These are phyloP conservation scores for Psilocybe cubensis DNA, from an alignment of 768 basidiomycete genomes.

Conservation along the genomic window DNA sequence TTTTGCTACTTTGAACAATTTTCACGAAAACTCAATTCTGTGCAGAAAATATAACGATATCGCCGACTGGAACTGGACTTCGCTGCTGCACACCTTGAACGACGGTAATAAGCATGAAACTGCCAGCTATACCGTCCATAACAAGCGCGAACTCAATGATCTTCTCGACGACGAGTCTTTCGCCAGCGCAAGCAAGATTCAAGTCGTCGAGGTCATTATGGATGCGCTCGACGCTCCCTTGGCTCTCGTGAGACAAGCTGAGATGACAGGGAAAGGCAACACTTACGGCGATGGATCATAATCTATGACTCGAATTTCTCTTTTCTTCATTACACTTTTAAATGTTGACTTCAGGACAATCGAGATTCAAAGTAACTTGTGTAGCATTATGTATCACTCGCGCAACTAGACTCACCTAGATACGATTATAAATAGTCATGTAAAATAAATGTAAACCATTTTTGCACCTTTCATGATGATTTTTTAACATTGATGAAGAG, in stretches of 20 bases:
- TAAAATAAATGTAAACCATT: too few relatives aligned
- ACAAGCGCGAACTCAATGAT: constrained; percentile 64
- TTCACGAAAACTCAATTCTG: too few relatives aligned
- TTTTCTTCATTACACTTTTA: too few relatives aligned
- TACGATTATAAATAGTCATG: too few relatives aligned
- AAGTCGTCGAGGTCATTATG: constrained; percentile 85
- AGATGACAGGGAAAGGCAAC: constrained; percentile 55
- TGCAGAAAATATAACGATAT: constrained; percentile 86
- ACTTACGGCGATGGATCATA: constrained; percentile 32
- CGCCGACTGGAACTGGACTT: constrained; percentile 75
- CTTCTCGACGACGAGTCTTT: constrained; percentile 72
- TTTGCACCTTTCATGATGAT: too few relatives aligned
- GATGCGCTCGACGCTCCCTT: constrained; percentile 71
- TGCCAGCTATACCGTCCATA: constrained; percentile 59
- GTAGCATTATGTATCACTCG: neutral
- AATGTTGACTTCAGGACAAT: too few relatives aligned
- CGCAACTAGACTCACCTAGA: too few relatives aligned
- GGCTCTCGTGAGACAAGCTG: constrained; percentile 58
- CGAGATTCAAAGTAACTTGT: too few relatives aligned
- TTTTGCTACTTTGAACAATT: neutral
- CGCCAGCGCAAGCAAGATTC: constrained; percentile 64
- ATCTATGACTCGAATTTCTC: neutral
- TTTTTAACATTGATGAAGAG: too few relatives aligned
- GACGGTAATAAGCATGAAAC: constrained; percentile 56
- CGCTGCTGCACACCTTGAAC: constrained; percentile 58